Evolutionary conservation across 495 filamentous ascomycete species (phyloP).

Genomic region (Pyronema domesticum): DNA sequence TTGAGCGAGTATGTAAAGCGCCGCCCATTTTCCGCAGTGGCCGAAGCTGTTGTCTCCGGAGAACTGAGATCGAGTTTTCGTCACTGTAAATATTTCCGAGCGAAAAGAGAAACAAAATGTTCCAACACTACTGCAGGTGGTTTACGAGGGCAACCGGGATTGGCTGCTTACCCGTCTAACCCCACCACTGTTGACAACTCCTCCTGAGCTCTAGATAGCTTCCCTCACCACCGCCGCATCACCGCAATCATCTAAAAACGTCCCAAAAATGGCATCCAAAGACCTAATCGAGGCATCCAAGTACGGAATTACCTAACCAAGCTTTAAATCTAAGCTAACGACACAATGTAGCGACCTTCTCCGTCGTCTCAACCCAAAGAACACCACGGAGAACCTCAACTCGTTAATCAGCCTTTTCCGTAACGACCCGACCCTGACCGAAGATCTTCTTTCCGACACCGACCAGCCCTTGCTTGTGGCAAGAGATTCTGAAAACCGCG

Average conservation of each 20-base stretch:
- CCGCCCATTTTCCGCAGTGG: background rate
- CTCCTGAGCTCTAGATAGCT: conserved; percentile 1
- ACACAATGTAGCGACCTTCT: conserved; percentile 64
- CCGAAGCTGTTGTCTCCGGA: background rate
- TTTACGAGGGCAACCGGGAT: no score
- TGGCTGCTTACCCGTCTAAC: background rate
- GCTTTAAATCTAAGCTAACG: conserved; percentile 1
- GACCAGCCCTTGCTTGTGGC: conserved; percentile 82
- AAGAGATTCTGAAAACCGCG: conserved; percentile 71
- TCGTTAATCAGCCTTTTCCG: conserved; percentile 59
- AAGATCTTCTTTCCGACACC: conserved; percentile 93
- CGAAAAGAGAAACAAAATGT: no score
- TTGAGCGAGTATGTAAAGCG: background rate
- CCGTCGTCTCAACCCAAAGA: conserved; percentile 85
- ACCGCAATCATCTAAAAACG: background rate
- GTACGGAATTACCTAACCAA: conserved; percentile 33
- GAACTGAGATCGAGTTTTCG: background rate
- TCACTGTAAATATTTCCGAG: no score
- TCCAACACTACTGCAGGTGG: no score
- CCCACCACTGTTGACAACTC: background rate
- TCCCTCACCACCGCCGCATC: conserved; percentile 8
- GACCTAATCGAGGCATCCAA: conserved; percentile 67
- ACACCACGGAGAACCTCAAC: conserved; percentile 68
- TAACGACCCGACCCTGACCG: conserved; percentile 56
- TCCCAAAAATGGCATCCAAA: conserved; percentile 28